phyloP scores from a whole-genome alignment of 2,329 filamentous ascomycete species.

The Blastomyces parvus region DNA sequence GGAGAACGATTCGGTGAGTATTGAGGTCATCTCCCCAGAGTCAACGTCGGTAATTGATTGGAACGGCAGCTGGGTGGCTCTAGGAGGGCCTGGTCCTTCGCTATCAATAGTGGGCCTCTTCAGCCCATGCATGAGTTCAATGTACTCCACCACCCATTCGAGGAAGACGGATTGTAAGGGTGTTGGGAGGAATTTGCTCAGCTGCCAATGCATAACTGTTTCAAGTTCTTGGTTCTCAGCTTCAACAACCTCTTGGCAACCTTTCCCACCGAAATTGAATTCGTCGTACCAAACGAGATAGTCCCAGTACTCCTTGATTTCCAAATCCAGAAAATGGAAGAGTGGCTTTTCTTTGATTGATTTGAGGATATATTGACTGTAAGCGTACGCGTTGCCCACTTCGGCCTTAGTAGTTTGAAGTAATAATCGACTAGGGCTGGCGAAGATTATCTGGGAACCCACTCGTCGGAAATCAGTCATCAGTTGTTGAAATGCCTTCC shows the following conservation, averaged over 20 bases:
- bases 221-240: constrained; percentile 71
- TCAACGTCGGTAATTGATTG: constrained; percentile 49
- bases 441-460: constrained; percentile 92
- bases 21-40: constrained; percentile 50
- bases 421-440: constrained; percentile 76
- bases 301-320: constrained; percentile 99
- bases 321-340: constrained; percentile 93
- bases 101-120: constrained; percentile 56
- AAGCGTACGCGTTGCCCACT: constrained; percentile 92
- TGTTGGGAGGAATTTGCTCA: constrained; percentile 74
- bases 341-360: constrained; percentile 91
- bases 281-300: constrained; percentile 98
- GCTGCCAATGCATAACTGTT: constrained; percentile 97
- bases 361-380: constrained; percentile 95
- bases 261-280: constrained; percentile 96
- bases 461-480: constrained; percentile 95
- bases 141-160: constrained; percentile 89
- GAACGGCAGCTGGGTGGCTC: constrained; percentile 53
- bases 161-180: constrained; percentile 77
- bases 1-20: constrained; percentile 74
- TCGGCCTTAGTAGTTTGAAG: constrained; percentile 95
- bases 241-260: constrained; percentile 69
- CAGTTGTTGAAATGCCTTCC: constrained; percentile 91
- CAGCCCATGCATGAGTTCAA: constrained; percentile 81
- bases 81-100: constrained; percentile 47